These are phyloP conservation scores for Phialophora macrospora DNA, from an alignment of 2,329 filamentous ascomycete genomes.

Conservation along the genomic window DNA sequence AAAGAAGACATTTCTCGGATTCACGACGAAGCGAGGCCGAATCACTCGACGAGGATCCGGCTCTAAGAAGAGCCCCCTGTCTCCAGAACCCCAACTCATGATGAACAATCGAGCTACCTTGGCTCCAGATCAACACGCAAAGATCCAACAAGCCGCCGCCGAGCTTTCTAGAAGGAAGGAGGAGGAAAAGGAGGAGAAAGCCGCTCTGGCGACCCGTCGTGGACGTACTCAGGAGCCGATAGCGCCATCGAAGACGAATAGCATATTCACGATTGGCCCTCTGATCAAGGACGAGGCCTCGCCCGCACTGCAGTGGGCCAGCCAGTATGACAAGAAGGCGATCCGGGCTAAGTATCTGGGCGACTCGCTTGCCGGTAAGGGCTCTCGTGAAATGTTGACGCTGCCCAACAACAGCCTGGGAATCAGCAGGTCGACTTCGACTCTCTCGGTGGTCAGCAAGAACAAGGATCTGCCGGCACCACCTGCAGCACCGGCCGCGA, in stretches of 20 bases:
- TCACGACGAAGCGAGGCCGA: constrained; percentile 71
- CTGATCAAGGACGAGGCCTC: constrained; percentile 84
- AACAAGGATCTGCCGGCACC: constrained; percentile 36
- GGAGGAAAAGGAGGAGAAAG: constrained; percentile 50
- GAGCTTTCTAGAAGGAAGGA: constrained; percentile 75
- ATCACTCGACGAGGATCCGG: constrained; percentile 72
- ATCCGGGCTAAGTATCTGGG: constrained; percentile 85
- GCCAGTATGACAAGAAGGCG: constrained; percentile 87
- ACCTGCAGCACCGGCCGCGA: constrained; percentile 14
- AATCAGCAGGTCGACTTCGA: constrained; percentile 37
- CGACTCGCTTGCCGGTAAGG: constrained; percentile 73
- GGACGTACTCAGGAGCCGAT: constrained; percentile 58
- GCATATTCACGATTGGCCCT: constrained; percentile 84
- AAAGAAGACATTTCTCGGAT: constrained; percentile 95
- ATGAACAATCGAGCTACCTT: constrained; percentile 73
- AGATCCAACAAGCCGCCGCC: constrained; percentile 87
- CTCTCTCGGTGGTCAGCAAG: constrained; percentile 33
- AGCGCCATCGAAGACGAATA: constrained; percentile 75
- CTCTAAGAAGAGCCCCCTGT: constrained; percentile 61
- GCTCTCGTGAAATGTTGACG: constrained; percentile 56
- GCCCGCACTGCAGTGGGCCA: constrained; percentile 95
- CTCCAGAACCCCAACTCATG: constrained; percentile 59
- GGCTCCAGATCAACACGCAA: constrained; percentile 87
- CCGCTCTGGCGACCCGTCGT: constrained; percentile 62
- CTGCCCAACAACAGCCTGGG: constrained; percentile 46